phyloP scores from a whole-genome alignment of 139 green algal species.

The Medakamo hakoo region DNA sequence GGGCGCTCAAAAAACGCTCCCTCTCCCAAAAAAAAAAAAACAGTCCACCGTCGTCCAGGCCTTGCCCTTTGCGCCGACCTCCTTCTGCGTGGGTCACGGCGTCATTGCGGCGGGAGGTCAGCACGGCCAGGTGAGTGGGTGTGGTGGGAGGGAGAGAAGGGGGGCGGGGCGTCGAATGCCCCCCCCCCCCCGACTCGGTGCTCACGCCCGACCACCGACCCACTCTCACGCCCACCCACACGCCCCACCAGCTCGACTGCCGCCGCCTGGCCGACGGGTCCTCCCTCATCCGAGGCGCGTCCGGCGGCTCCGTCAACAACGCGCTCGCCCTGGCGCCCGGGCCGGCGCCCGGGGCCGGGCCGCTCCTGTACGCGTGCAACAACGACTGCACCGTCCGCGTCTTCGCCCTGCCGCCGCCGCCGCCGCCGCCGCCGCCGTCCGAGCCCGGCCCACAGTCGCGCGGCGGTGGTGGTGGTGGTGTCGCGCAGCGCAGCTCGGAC shows the following conservation, averaged over 20 bases:
- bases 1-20: too few species aligned
- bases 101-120: conserved; percentile 20
- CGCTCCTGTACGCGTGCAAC: conserved; percentile 34
- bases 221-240: too few species aligned
- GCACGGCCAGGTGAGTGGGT: conserved; percentile 17
- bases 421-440: too few species aligned
- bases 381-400: conserved; percentile 34
- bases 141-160: too few species aligned
- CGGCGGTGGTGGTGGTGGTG: too few species aligned
- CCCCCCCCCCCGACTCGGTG: too few species aligned
- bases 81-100: background rate
- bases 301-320: conserved; percentile 13
- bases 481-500: too few species aligned
- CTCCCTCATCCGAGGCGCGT: background rate
- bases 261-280: background rate
- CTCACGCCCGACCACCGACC: too few species aligned
- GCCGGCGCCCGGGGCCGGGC: background rate
- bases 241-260: conserved; percentile 1
- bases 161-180: too few species aligned
- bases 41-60: background rate
- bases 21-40: too few species aligned
- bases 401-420: too few species aligned
- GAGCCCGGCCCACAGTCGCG: too few species aligned
- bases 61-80: background rate
- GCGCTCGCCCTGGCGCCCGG: conserved; percentile 8